Percentiles rank a stretch among this genome's conserved stretches.
These are phyloP conservation scores for Ganoderma lingzhi DNA, from an alignment of 1,284 basidiomycete genomes.

Conservation along the genomic window DNA sequence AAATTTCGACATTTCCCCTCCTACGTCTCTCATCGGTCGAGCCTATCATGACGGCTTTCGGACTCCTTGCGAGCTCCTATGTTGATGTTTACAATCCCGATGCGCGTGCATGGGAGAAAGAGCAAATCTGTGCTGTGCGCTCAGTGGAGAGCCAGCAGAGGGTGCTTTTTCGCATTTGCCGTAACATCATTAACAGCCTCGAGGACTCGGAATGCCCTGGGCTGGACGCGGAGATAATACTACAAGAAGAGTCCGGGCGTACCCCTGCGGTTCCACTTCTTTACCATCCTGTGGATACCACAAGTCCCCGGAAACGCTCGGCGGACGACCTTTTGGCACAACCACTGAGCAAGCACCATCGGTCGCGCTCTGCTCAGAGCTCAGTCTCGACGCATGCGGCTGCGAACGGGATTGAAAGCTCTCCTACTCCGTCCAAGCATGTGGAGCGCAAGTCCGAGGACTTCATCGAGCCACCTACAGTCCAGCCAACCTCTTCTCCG, in stretches of 20 bases:
- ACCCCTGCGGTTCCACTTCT: not conserved
- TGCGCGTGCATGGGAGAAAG: conserved; percentile 66
- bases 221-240: conserved; percentile 58
- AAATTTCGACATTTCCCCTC: conserved; percentile 67
- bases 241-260: conserved; percentile 44
- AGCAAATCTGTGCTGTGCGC: conserved; percentile 52
- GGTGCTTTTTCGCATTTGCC: conserved; percentile 64
- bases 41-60: conserved; percentile 60
- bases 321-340: conserved; percentile 14
- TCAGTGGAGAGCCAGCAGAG: conserved; percentile 54
- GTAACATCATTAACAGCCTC: conserved; percentile 63
- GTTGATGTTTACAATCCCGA: conserved; percentile 65
- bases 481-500: not conserved
- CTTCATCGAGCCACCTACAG: not conserved
- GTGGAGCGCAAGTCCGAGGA: not conserved
- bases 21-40: conserved; percentile 64
- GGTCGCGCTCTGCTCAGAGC: conserved; percentile 17
- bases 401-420: not conserved
- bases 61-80: conserved; percentile 56
- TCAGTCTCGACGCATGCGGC: not conserved
- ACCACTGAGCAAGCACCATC: conserved; percentile 18
- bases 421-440: not conserved
- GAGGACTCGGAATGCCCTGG: conserved; percentile 63
- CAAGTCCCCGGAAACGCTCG: conserved; percentile 16
- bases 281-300: not conserved